Evolutionary conservation across 176 grass and related monocot species (phyloP).

Genomic region (Oryza glumipatula): DNA sequence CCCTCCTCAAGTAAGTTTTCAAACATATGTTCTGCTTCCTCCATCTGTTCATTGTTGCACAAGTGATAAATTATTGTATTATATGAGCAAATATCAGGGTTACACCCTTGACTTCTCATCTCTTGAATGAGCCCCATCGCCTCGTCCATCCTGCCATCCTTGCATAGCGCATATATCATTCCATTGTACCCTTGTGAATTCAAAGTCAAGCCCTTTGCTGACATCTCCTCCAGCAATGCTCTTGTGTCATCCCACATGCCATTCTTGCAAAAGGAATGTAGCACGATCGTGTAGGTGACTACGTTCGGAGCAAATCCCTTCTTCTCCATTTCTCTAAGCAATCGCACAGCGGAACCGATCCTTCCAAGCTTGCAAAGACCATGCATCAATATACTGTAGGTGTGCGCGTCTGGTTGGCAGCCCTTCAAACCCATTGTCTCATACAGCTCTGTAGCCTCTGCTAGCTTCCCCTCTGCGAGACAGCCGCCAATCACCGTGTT

Average conservation of each 20-base stretch:
- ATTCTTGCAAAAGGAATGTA: slow-evolving; percentile 68
- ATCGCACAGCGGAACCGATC: slow-evolving; percentile 57
- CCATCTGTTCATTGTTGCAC: slow-evolving; percentile 61
- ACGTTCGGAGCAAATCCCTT: slow-evolving; percentile 60
- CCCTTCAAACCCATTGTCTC: slow-evolving; percentile 60
- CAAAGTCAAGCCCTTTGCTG: slow-evolving; percentile 56
- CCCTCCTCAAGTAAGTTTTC: slow-evolving; percentile 71
- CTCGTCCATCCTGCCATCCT: slow-evolving; percentile 64
- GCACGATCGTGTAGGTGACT: slow-evolving; percentile 71
- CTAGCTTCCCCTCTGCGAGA: slow-evolving; percentile 52
- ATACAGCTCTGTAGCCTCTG: slow-evolving; percentile 68
- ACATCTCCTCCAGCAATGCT: slow-evolving; percentile 63
- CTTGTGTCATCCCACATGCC: slow-evolving; percentile 73
- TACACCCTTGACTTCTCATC: slow-evolving; percentile 76
- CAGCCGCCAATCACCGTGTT: slow-evolving; percentile 84
- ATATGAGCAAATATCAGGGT: slow-evolving; percentile 81
- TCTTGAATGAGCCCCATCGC: slow-evolving; percentile 63
- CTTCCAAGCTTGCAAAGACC: slow-evolving; percentile 76
- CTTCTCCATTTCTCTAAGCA: slow-evolving; percentile 73
- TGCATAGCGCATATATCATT: slow-evolving; percentile 77
- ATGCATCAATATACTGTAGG: slow-evolving; percentile 73
- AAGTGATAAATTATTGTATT: slow-evolving; percentile 86
- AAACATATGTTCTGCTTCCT: slow-evolving; percentile 67
- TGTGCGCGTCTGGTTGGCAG: slow-evolving; percentile 65
- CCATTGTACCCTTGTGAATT: slow-evolving; percentile 84